These are phyloP conservation scores for Echium plantagineum DNA, from an alignment of 257 asterid genomes.

Conservation along the genomic window DNA sequence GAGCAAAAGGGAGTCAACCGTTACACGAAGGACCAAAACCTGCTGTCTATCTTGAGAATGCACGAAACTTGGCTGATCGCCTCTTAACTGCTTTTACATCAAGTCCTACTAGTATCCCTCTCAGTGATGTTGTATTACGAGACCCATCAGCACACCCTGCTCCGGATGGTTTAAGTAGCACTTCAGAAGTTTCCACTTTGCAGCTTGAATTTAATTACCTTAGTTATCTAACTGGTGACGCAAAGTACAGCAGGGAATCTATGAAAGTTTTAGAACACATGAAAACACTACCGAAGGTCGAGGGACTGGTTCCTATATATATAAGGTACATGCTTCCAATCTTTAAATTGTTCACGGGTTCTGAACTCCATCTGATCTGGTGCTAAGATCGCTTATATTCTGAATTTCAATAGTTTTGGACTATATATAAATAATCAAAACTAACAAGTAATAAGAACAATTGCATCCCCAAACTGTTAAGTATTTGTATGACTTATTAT, in stretches of 20 bases:
- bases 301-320: slow-evolving; percentile 92
- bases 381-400: not conserved
- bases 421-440: no score
- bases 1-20: slow-evolving; percentile 36
- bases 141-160: slow-evolving; percentile 81
- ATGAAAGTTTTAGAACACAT: slow-evolving; percentile 92
- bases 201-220: slow-evolving; percentile 96
- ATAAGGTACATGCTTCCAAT: slow-evolving; percentile 41
- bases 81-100: slow-evolving; percentile 74
- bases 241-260: slow-evolving; percentile 65
- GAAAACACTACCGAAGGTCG: slow-evolving; percentile 64
- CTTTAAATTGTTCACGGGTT: not conserved
- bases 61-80: slow-evolving; percentile 79
- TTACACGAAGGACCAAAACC: slow-evolving; percentile 59
- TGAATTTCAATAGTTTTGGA: not conserved
- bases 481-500: no score
- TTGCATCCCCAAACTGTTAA: no score
- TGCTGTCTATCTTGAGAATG: slow-evolving; percentile 69
- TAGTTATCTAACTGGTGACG: slow-evolving; percentile 70
- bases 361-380: not conserved
- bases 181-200: slow-evolving; percentile 79
- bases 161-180: slow-evolving; percentile 93
- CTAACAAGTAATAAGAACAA: not conserved
- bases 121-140: slow-evolving; percentile 66
- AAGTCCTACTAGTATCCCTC: slow-evolving; percentile 77